phyloP scores from a whole-genome alignment of 345 rosid genomes.

The Dimocarpus longan region DNA sequence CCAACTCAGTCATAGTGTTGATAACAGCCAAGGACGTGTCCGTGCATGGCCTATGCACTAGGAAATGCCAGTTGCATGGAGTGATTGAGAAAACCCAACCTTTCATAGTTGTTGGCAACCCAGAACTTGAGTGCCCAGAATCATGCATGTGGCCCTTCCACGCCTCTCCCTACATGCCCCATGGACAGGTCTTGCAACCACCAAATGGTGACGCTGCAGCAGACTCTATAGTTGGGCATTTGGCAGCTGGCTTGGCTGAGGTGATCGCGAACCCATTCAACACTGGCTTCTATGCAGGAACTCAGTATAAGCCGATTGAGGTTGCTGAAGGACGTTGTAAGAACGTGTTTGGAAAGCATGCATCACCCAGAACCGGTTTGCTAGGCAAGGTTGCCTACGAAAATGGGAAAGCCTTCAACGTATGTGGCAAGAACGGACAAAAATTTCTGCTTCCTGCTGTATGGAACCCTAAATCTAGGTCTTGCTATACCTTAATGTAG shows the following conservation, averaged over 20 bases:
- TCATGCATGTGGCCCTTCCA: slow-evolving; percentile 76
- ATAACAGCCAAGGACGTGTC: slow-evolving; percentile 47
- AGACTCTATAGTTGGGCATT: slow-evolving; percentile 59
- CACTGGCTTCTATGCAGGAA: slow-evolving; percentile 33
- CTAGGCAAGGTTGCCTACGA: slow-evolving; percentile 44
- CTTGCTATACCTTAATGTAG: slow-evolving; percentile 50
- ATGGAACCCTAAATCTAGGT: slow-evolving; percentile 52
- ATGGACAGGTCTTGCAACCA: slow-evolving; percentile 48
- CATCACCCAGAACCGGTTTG: slow-evolving; percentile 50
- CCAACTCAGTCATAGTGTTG: slow-evolving; percentile 42
- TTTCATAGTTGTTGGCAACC: slow-evolving; percentile 61
- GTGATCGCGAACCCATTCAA: slow-evolving; percentile 45
- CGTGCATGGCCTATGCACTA: slow-evolving; percentile 50
- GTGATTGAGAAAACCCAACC: slow-evolving; percentile 30
- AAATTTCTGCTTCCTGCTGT: slow-evolving; percentile 77
- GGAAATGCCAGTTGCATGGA: slow-evolving; percentile 50
- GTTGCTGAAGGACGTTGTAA: slow-evolving; percentile 43
- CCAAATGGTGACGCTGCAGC: slow-evolving; percentile 62
- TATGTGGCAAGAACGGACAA: slow-evolving; percentile 46
- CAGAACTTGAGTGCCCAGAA: slow-evolving; percentile 65
- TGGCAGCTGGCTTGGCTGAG: slow-evolving; percentile 62
- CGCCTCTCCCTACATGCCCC: slow-evolving; percentile 42
- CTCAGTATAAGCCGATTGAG: slow-evolving; percentile 18
- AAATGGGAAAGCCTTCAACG: slow-evolving; percentile 57
- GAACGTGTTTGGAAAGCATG: slow-evolving; percentile 57